Conservation (phyloP, 208 protist genomes). For the Leishmania braziliensis region DNA sequence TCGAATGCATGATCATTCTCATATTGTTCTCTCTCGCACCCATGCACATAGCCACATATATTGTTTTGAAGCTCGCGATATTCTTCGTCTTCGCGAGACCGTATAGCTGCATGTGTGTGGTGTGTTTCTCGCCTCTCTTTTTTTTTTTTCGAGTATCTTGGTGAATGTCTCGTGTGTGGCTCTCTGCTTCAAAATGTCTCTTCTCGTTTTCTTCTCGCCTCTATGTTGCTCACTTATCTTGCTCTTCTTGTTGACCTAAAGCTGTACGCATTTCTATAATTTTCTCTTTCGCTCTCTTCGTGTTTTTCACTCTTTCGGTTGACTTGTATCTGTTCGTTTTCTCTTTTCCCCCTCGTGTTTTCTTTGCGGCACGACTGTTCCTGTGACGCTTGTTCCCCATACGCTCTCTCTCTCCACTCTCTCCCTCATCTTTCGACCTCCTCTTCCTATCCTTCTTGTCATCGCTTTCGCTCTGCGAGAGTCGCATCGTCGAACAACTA, state of each 20-base stretch:
- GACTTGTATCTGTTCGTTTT: neutral
- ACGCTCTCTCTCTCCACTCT: neutral
- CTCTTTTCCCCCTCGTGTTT: neutral
- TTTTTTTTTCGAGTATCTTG: neutral
- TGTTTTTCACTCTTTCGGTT: neutral
- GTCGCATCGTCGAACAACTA: neutral
- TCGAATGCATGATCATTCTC: neutral
- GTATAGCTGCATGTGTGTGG: neutral
- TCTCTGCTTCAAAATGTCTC: neutral
- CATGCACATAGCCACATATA: neutral
- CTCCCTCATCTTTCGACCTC: neutral
- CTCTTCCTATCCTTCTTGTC: neutral
- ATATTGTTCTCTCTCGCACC: neutral
- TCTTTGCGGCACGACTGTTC: neutral
- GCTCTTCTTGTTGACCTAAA: neutral
- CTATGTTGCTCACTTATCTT: neutral
- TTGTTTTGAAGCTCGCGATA: neutral
- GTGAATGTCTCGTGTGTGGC: neutral
- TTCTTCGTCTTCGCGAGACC: neutral
- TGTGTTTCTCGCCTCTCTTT: neutral
- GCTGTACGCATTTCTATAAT: neutral
- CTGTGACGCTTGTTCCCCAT: neutral
- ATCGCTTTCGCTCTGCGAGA: neutral
- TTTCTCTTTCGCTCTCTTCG: neutral
- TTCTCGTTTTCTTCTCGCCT: neutral